These are phyloP conservation scores for Sphagnurus paluster DNA, from an alignment of 1,284 basidiomycete species.

Conservation along the genomic window DNA sequence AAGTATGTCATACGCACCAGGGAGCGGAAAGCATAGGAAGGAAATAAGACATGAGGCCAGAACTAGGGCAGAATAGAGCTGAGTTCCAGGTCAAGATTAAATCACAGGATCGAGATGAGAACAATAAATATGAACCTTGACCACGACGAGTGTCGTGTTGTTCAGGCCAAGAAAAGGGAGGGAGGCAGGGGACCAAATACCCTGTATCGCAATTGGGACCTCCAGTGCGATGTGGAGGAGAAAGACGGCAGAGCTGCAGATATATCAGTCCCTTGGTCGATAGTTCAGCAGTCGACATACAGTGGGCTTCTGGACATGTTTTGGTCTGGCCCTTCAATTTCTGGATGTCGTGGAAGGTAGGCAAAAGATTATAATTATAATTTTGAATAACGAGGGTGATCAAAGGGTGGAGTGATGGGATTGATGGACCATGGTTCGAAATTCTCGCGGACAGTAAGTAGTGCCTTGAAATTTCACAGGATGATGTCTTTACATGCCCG, in stretches of 20 bases:
- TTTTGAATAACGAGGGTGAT: no score
- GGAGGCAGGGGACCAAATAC: constrained; percentile 59
- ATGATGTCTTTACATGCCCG: no score
- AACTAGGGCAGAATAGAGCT: constrained; percentile 67
- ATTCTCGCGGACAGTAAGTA: no score
- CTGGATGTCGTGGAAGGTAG: no score
- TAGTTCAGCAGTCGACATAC: not conserved
- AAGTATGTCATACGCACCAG: constrained; percentile 42
- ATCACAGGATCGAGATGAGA: not conserved
- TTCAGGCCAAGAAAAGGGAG: constrained; percentile 78
- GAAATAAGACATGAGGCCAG: constrained; percentile 58
- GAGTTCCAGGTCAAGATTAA: constrained; percentile 1
- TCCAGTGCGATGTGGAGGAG: constrained; percentile 78
- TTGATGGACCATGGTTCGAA: not conserved
- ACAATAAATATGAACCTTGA: constrained; percentile 52
- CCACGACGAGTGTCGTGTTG: constrained; percentile 73
- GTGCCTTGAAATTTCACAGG: constrained; percentile 1
- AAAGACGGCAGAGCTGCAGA: constrained; percentile 63
- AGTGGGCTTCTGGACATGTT: no score
- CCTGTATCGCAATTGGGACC: constrained; percentile 72
- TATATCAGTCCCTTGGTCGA: not conserved
- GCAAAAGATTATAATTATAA: no score
- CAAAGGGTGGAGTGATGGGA: no score
- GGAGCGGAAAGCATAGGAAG: constrained; percentile 63
- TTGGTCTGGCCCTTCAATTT: no score